Base-by-base conservation (phyloP, 805 yeast species). In the Candida golubevii region DNA sequence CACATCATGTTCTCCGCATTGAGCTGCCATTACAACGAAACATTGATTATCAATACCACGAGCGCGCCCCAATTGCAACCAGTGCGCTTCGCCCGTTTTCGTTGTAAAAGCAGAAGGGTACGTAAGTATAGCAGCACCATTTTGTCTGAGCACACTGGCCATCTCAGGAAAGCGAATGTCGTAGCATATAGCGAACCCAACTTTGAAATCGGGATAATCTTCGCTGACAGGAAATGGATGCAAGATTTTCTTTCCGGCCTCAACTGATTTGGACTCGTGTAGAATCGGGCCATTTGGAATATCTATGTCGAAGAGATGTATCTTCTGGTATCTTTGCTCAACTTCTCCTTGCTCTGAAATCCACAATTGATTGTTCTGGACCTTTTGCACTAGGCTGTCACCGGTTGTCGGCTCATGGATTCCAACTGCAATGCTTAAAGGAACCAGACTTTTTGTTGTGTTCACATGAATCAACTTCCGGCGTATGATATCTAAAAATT, bases 21-120 rank as follows among this genome's bases (percentile, higher is more conserved):
- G 96, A 0, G 93, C 95, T 2, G 97, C 90, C 85, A 89, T 78
- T 4, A 91, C 69, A 6, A 90, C 96, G 61, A 77, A 93, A 47
- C 85, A 72, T 63, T 93, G 98, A 1, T 91, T 77, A 59, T 90
- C 96, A 10, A 91, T 76, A 4, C 98, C 98, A 38, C 97, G 70
- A 0, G 96, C 84, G 26, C 80, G 72, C 1, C 88, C 97, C 41
- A 91, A 69, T 1, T 78, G 62, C 42, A 80, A 80, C 96, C 97
- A 91, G 58, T 91, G 99, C 1, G 91, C 88, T 41, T 80, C 80
- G 1, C 99, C 99, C 0, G 98, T 91, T 50, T 82, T 81, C 59
- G 85, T 78, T 0, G 97, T 93, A 72, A 95, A 93, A 0, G 98
- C 98, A 26, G 95, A 83, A 0, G 99, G 98, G 55, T 71, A 91